Base-by-base conservation (phyloP, 1,284 basidiomycete genomes). In the Bjerkandera adusta region DNA sequence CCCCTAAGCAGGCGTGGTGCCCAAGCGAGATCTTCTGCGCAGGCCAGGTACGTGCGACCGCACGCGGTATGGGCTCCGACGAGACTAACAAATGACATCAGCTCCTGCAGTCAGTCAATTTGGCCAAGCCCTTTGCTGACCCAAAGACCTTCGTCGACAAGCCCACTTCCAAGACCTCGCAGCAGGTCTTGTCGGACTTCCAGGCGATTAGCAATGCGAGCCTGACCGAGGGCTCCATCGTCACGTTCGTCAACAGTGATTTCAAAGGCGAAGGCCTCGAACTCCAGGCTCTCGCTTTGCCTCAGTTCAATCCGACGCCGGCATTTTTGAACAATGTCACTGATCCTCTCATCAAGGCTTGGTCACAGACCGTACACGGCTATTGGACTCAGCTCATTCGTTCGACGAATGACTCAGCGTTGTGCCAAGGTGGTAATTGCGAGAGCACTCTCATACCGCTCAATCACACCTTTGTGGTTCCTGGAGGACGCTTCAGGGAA, bases 101-200 rank as follows among this genome's bases (percentile, higher is more conserved):
- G 87, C 61, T 94, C 5, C 70, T 95, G 25, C 91, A 94, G 77
- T 86, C 90, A 1, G 84, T 96, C 47, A 87, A 94, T 67, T 57
- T 96, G 36, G 85, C 92, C 0, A 63, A 76, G 22, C 69, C 91
- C 26, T 97, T 81, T 63, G 59, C 73, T 0, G 94, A 97, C 65
- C 84, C 84, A 43, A 97, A 97, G 68, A 92, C 89, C 0, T 89
- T 97, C 62, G 86, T 89, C 12, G 93, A 97, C 74, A 96, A 92
- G 73, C 92, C 91, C 1, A 94, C 92, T 0, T 74, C 70, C 57
- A 78, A 81, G 54, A 66, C 76, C 0, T 64, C 84, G 5, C 77
- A 83, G 51, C 69, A 76, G 44, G 89, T 92, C 5, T 69, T 92
- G 33, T 66, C 76, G 0, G 86, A 86, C 48, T 95, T 93, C 65